Evolutionary conservation across 1,284 basidiomycete species (phyloP), one percentile per base, ranked within the genome.

Genomic region (Erythrobasidium hasegawianum): DNA sequence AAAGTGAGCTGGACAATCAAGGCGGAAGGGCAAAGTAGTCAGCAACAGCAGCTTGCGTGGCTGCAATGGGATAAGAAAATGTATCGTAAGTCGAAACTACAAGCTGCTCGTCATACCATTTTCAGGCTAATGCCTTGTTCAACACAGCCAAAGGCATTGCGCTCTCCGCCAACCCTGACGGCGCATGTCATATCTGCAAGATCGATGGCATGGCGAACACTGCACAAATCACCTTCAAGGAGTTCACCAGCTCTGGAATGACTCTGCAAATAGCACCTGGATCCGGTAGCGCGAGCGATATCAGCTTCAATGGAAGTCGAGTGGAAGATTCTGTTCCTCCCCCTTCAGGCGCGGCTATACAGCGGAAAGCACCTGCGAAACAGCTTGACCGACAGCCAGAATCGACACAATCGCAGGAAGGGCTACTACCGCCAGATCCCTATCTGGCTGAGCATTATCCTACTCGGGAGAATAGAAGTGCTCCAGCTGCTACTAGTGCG

Each of bases 1-100:
- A 49, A 52, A 20, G 40, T 68, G 8, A 65, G 53, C 0, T 72
- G 70, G 64, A 16, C 13, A 5, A 59, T 72, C 45, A 49, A 59
- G 2, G 67, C 2, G 24, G n/a, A 61, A 20, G 67, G 55, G 8
- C 67, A 61, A 1, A 54, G 57, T 38, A 57, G 64, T n/a, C 57
- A 69, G 40, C 66, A 67, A 2, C 26, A 66, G 38, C 71, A 72
- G 40, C 55, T 70, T 22, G 67, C 57, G 13, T 71, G 72, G 71
- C 54, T 72, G 16, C 67, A 70, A 39, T 72, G 68, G 65, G 64
- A 59, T 27, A 64, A 59, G 22, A 68, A 53, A 33, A 72, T 72
- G 72, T 72, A 71, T 60, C 65, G 68, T 27, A 68, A 69, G 9
- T 67, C n/a, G n/a, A n/a, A n/a, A n/a, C n/a, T n/a, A n/a, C n/a